Percentiles rank a stretch among this genome's conserved stretches.
These are phyloP conservation scores for Kluyveromyces aestuarii DNA, from an alignment of 805 yeast species.

Conservation along the genomic window DNA sequence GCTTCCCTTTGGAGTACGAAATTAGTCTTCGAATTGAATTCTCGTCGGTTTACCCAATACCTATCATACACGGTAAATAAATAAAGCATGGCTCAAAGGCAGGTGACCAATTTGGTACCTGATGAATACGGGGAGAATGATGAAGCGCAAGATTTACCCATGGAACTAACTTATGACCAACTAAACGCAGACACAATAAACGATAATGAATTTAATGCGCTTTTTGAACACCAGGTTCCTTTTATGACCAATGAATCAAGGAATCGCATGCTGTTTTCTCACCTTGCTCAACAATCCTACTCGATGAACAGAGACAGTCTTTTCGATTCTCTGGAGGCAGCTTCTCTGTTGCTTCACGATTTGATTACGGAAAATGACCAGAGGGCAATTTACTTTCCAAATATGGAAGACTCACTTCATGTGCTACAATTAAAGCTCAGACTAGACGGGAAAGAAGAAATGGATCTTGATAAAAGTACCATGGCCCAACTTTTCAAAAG, in stretches of 20 bases:
- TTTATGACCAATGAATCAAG: slow-evolving; percentile 11
- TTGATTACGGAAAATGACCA: slow-evolving; percentile 46
- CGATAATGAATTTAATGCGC: slow-evolving; percentile 9
- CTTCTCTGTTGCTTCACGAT: slow-evolving; percentile 42
- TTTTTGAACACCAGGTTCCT: slow-evolving; percentile 4
- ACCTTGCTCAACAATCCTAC: slow-evolving; percentile 66
- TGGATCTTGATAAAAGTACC: slow-evolving; percentile 56
- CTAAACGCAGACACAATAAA: slow-evolving; percentile 1
- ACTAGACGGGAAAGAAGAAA: slow-evolving; percentile 30
- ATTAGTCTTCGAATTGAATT: no score
- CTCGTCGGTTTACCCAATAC: no score
- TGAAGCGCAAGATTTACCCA: slow-evolving; percentile 18
- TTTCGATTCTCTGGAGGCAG: slow-evolving; percentile 49
- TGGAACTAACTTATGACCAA: slow-evolving; percentile 17
- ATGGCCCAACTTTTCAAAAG: slow-evolving; percentile 61
- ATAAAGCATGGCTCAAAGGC: not conserved
- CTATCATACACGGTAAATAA: not conserved
- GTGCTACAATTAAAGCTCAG: slow-evolving; percentile 20
- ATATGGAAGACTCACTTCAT: slow-evolving; percentile 20
- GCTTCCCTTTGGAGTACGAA: no score
- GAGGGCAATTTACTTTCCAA: slow-evolving; percentile 58
- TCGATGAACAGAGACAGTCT: slow-evolving; percentile 62
- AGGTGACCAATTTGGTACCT: not conserved
- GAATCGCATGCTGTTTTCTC: slow-evolving; percentile 18
- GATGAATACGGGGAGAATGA: slow-evolving; percentile 3